Percentiles rank a stretch among this genome's conserved stretches.
phyloP scores from a whole-genome alignment of 2,329 filamentous ascomycete genomes.

The Nemania serpens region DNA sequence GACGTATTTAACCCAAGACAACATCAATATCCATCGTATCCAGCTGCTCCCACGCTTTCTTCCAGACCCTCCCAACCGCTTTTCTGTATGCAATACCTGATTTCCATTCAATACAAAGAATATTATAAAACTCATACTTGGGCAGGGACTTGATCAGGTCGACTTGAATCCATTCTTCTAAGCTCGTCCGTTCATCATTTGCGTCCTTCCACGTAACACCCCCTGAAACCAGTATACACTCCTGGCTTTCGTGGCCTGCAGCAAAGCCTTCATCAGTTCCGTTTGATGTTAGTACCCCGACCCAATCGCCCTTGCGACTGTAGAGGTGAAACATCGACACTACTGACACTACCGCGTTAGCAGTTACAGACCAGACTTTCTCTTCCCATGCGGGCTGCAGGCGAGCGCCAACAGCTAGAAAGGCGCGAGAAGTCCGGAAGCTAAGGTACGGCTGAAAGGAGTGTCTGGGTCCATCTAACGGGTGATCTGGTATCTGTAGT shows the following conservation, averaged over 20 bases:
- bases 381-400: not conserved
- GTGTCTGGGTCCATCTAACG: not conserved
- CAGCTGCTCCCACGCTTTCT: slow-evolving; percentile 3
- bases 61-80: slow-evolving; percentile 10
- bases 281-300: not conserved
- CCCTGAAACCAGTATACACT: slow-evolving; percentile 1
- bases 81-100: slow-evolving; percentile 13
- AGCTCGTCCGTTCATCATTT: not conserved
- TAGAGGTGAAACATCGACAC: not conserved
- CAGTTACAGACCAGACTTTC: not conserved
- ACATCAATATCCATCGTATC: not conserved
- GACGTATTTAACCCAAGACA: not conserved
- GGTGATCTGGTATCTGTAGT: not conserved
- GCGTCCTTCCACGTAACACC: not conserved
- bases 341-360: not conserved
- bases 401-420: not conserved
- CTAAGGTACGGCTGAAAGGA: not conserved
- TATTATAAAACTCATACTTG: slow-evolving; percentile 9
- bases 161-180: not conserved
- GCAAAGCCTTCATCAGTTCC: not conserved
- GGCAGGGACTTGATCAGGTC: not conserved
- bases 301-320: not conserved
- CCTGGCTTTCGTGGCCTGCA: not conserved
- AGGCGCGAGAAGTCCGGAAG: slow-evolving; percentile 6
- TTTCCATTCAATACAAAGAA: slow-evolving; percentile 10